Evolutionary conservation across 139 green algal genomes (phyloP), one percentile per base, ranked within the genome.

Genomic region (Chlamydomonas urium): DNA sequence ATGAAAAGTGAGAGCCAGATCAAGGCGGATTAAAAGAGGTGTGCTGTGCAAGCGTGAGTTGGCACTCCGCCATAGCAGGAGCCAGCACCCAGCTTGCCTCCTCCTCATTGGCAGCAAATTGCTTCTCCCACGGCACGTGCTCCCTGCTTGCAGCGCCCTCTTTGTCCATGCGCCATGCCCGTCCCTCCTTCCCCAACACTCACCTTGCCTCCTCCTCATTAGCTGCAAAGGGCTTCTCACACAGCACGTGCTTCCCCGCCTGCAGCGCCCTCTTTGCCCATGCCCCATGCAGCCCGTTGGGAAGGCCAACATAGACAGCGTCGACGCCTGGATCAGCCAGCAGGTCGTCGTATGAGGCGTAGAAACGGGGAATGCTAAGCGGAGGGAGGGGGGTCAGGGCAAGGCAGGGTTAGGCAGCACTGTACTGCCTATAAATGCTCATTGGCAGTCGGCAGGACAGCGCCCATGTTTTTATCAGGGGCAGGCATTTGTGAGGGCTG

Each of bases 241-340:
- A 89, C 42, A 89, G 66, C 60, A 90, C 85, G 65, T 86, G 79
- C 74, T 90, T 90, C 65, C 82, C 82, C 21, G 79, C 75, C 36
- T 47, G 26, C 66, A 87, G 69, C 33, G 74, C 28, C 42, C 42
- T 50, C 32, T 34, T 45, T 21, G 67, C 50, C 73, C 77, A 83
- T 24, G 69, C 31, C 10, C 77, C 82, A 56, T 87, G 82, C 50
- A 85, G 74, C 17, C 82, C 82, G 58, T 84, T 85, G n/a, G 82
- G 82, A 31, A 83, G 72, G 19, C 75, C 82, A 23, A 90, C 67
- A 57, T 90, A 90, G 35, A 88, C 82, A 6, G 81, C 81, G 56
- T 87, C 78, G 3, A 90, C 48, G 2, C 76, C 72, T 3, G 81
- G 76, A 38, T 87, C 79, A 0, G 72, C 72, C 8, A 86, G 71